phyloP scores from a whole-genome alignment of 805 yeast genomes.

The Kodamaea fukazawae region DNA sequence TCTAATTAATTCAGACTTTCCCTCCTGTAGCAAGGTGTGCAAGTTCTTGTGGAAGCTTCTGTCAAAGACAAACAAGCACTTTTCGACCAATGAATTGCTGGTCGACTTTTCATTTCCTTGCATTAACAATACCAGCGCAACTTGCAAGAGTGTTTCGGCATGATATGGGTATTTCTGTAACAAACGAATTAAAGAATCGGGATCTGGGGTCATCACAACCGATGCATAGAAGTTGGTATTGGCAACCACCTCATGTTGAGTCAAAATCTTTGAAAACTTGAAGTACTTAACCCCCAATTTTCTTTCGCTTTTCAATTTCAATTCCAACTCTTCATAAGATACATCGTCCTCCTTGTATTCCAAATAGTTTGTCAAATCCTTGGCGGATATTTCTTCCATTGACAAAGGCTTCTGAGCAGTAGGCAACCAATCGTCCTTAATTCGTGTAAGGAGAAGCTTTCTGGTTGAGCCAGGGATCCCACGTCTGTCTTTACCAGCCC shows the following conservation, averaged over 20 bases:
- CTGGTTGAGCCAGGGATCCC: conserved; percentile 72
- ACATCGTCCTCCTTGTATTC: conserved; percentile 35
- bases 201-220: conserved; percentile 73
- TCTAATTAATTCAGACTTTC: conserved; percentile 58
- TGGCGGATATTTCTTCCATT: conserved; percentile 52
- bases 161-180: conserved; percentile 69
- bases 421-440: conserved; percentile 81
- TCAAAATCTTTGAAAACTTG: conserved; percentile 44
- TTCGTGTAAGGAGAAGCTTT: conserved; percentile 64
- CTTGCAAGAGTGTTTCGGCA: conserved; percentile 74
- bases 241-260: conserved; percentile 33
- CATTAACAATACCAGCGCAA: conserved; percentile 66
- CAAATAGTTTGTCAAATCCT: conserved; percentile 35
- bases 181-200: conserved; percentile 61
- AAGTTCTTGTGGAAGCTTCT: conserved; percentile 64
- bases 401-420: conserved; percentile 56
- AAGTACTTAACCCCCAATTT: conserved; percentile 53
- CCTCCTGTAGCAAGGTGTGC: conserved; percentile 39
- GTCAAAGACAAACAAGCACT: conserved; percentile 77
- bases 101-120: conserved; percentile 71
- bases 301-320: conserved; percentile 31
- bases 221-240: conserved; percentile 58
- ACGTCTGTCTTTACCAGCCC: conserved; percentile 80
- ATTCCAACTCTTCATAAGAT: conserved; percentile 24
- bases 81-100: conserved; percentile 71